Percentiles rank a stretch among this genome's conserved stretches.
These are phyloP conservation scores for Chrysosporium queenslandicum DNA, from an alignment of 2,329 filamentous ascomycete species.

Conservation along the genomic window DNA sequence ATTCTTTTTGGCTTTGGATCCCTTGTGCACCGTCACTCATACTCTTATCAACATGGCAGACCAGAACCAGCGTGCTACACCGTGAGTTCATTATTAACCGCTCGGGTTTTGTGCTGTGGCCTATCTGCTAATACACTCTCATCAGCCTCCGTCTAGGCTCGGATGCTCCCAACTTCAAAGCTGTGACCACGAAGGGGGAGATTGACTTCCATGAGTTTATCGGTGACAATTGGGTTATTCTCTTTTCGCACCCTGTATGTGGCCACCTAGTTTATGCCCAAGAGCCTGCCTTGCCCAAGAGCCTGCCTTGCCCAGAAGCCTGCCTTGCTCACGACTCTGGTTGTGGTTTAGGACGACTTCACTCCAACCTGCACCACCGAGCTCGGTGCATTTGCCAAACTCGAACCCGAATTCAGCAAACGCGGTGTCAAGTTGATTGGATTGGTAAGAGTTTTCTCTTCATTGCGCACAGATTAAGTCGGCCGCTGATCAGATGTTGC, in stretches of 20 bases:
- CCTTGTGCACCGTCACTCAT: slow-evolving; percentile 2
- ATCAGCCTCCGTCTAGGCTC: slow-evolving; percentile 53
- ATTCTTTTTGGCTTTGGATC: neutral
- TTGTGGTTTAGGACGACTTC: slow-evolving; percentile 54
- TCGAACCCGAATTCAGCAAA: slow-evolving; percentile 78
- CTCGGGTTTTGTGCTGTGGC: neutral
- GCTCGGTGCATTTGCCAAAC: slow-evolving; percentile 82
- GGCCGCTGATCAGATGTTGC: slow-evolving; percentile 2
- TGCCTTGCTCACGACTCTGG: too few relatives aligned
- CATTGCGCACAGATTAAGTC: neutral
- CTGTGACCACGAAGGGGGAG: slow-evolving; percentile 55
- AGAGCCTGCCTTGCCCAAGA: too few relatives aligned
- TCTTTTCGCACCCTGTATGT: slow-evolving; percentile 58
- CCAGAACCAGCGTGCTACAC: slow-evolving; percentile 30
- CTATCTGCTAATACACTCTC: neutral
- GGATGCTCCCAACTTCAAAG: slow-evolving; percentile 59
- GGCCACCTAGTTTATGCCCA: too few relatives aligned
- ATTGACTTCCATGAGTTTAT: slow-evolving; percentile 66
- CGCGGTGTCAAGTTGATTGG: slow-evolving; percentile 86
- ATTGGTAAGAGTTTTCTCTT: slow-evolving; percentile 40
- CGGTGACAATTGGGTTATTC: slow-evolving; percentile 58
- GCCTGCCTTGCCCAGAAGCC: too few relatives aligned
- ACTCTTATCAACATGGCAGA: slow-evolving; percentile 28
- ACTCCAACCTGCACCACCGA: slow-evolving; percentile 95
- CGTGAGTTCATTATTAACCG: slow-evolving; percentile 29